Evolutionary conservation across 164 flowering plant species (phyloP), one percentile per base, ranked within the genome.

Genomic region (Protea cynaroides): DNA sequence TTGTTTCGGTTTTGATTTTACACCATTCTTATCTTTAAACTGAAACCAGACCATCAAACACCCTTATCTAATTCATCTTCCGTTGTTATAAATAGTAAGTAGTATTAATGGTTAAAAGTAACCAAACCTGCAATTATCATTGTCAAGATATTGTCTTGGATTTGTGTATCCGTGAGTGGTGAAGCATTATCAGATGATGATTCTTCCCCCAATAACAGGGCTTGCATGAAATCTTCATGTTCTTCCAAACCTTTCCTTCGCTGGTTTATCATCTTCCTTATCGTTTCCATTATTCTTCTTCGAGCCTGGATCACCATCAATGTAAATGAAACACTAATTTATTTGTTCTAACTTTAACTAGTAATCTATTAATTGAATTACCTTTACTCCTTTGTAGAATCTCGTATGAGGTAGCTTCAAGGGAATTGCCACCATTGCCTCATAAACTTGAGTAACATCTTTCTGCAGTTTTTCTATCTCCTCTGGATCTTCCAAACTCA

Each of bases 341-440:
- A 8, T 6, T 4, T 40, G 1, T 40, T 40, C 10, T 4, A 9
- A 9, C 10, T 40, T 40, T 9, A 40, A 40, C 1, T 40, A 12
- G n/a, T n/a, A n/a, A n/a, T n/a, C n/a, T n/a, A 40, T 40, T 9
- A 4, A 40, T 40, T 4, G 4, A 10, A 40, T 40, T 75, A 83
- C 89, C 85, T 80, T 66, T 13, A 83, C 66, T 29, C 90, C 87
- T 64, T 69, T 79, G 50, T 76, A 65, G 68, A 78, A 85, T 64
- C 75, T 76, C 11, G 84, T 83, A 70, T 81, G 29, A 0, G 87
- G 83, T 4, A 83, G 51, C 56, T 65, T 76, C 59, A 80, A 49
- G 21, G 90, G 90, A 22, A 85, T 80, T 1, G 83, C 79, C 57
- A 85, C 75, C 90, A 85, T 79, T 13, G 87, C 90, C 67, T 65